Conservation (phyloP, 1,139 yeast species). For the Scheffersomyces segobiensis region DNA sequence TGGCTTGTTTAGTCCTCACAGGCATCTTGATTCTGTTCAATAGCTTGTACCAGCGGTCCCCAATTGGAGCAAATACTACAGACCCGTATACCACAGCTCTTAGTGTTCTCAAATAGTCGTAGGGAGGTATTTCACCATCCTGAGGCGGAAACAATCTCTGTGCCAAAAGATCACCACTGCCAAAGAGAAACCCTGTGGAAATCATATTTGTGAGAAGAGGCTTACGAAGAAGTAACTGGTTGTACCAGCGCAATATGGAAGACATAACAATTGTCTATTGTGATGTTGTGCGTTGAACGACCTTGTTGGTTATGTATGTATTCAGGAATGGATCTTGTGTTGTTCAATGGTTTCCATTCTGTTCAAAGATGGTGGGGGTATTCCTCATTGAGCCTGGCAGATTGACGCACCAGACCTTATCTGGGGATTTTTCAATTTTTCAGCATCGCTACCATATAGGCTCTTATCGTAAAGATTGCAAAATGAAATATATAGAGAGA, state of each 20-base stretch:
- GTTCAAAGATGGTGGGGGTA: too few relatives aligned
- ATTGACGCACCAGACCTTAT: neutral
- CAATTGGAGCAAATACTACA: constrained; percentile 43
- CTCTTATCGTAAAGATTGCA: neutral
- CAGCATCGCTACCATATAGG: neutral
- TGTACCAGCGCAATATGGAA: constrained; percentile 15
- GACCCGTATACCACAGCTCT: constrained; percentile 41
- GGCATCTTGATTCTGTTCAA: constrained; percentile 23
- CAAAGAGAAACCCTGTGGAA: constrained; percentile 43
- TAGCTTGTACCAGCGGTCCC: constrained; percentile 41
- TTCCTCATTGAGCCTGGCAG: too few relatives aligned
- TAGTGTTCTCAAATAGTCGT: constrained; percentile 31
- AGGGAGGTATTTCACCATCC: constrained; percentile 9
- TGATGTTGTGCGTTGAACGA: neutral
- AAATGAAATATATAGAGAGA: neutral
- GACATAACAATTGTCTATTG: neutral
- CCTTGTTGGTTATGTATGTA: neutral
- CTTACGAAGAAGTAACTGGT: constrained; percentile 26
- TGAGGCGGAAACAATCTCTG: constrained; percentile 29
- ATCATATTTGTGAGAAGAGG: constrained; percentile 40
- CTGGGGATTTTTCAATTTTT: neutral
- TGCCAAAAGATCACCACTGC: constrained; percentile 43
- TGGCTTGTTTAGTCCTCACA: neutral
- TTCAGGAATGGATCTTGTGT: neutral
- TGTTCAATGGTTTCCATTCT: neutral